Evolutionary conservation across 257 asterid genomes (phyloP).

Genomic region (Nicotiana paniculata): DNA sequence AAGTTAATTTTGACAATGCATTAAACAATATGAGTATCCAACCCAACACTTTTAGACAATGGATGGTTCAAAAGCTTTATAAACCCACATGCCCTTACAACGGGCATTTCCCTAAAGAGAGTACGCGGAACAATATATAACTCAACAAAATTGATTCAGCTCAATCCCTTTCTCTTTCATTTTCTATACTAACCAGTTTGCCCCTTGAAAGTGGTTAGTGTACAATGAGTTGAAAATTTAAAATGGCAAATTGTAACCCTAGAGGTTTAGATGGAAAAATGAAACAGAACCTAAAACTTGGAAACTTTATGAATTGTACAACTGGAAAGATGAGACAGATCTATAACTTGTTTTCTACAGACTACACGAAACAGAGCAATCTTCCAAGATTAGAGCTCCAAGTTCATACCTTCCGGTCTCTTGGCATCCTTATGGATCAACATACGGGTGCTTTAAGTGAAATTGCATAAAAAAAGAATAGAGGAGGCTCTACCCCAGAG

Average conservation of each 20-base stretch:
- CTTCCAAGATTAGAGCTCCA: background rate
- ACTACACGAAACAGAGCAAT: background rate
- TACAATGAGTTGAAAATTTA: background rate
- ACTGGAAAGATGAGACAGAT: background rate
- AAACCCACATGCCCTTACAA: background rate
- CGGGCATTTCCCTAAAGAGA: background rate
- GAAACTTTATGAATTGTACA: background rate
- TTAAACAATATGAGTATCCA: background rate
- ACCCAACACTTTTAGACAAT: background rate
- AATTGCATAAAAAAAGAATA: background rate
- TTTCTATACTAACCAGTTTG: background rate
- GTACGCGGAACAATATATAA: background rate
- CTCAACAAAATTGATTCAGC: background rate
- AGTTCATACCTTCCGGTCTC: background rate
- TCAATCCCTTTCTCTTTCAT: background rate
- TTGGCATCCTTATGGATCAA: constrained; percentile 1
- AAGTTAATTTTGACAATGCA: background rate
- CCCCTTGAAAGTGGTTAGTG: background rate
- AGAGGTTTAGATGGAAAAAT: background rate
- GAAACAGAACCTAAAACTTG: background rate
- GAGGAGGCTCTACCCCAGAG: background rate
- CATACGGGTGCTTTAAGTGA: background rate
- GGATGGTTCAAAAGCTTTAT: background rate
- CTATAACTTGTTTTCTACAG: background rate
- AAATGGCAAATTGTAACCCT: background rate